Base-by-base conservation (phyloP, 805 yeast species). In the Candida silvicultrix region DNA sequence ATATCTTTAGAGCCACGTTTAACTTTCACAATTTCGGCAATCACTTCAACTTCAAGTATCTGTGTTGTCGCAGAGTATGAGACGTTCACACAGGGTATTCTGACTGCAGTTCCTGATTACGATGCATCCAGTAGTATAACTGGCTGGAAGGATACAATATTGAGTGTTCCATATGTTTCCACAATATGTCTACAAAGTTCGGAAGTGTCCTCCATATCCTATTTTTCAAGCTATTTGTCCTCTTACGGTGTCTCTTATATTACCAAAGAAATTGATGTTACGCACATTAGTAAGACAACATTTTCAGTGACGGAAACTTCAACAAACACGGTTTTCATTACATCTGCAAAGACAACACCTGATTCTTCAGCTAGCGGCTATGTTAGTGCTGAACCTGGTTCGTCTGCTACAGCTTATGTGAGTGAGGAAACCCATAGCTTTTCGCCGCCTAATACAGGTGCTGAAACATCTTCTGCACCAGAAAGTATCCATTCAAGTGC, bases 41-140 rank as follows among this genome's bases (percentile, higher is more conserved):
- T 47, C 5, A 53, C 58, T 2, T 40, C 49, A 8, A 45, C 56
- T 1, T 53, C 60, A 0, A 32, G 51, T 1, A 39, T 55, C 34
- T 57, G 62, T 51, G 38, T 57, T 20, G 43, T 52, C 38, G 59
- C 59, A 18, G 55, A 51, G 40, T 56, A 56, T 22, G 51, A 49
- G 19, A 56, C 62, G 6, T 54, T 54, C 4, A 52, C 57, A 1
- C 54, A 52, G 35, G 49, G 48, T 6, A 41, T 55, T 3, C 21
- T 53, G 23, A 57, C 62, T 14, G 52, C 45, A n/a, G 47, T 49
- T 20, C 62, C 62, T n/a, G 45, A 40, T 2, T 57, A 57, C 29
- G 49, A 55, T 28, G 37, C 7, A 11, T n/a, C 38, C 0, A 49
- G 45, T 16, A 49, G 58, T 44, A 56, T 57, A 18, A 52, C 59